Evolutionary conservation across 2,329 filamentous ascomycete genomes (phyloP).

Genomic region (Calonectria crousiana): DNA sequence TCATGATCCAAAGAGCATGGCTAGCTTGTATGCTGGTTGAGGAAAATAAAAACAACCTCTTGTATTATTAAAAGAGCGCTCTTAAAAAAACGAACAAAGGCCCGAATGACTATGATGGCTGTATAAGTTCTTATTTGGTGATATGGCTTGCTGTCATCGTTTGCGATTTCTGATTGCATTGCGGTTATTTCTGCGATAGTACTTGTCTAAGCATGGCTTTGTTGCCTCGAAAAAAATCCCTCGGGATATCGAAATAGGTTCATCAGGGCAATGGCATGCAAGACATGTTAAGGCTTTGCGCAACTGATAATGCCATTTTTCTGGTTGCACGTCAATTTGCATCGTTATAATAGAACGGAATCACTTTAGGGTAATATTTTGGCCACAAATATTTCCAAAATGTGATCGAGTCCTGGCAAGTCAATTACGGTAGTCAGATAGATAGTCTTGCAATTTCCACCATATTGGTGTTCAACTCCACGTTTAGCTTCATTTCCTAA

Average conservation of each 20-base stretch:
- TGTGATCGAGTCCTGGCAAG: not conserved
- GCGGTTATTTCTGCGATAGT: too few relatives aligned
- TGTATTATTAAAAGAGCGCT: not conserved
- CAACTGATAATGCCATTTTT: not conserved
- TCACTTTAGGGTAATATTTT: not conserved
- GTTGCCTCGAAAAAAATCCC: not conserved
- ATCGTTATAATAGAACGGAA: not conserved
- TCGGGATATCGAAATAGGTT: not conserved
- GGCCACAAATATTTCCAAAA: not conserved
- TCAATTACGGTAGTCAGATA: not conserved
- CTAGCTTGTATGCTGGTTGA: conserved; percentile 29
- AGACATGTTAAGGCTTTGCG: not conserved
- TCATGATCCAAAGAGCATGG: conserved; percentile 23
- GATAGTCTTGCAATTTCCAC: not conserved
- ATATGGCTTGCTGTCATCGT: not conserved
- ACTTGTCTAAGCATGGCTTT: not conserved
- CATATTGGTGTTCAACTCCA: not conserved
- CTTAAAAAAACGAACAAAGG: not conserved
- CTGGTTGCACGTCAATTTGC: not conserved
- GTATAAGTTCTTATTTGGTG: not conserved
- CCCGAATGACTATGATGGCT: not conserved
- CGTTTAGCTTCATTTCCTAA: not conserved
- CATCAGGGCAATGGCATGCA: not conserved
- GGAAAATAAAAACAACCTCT: not conserved
- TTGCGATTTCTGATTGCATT: too few relatives aligned